Evolutionary conservation across 2,329 filamentous ascomycete genomes (phyloP), one percentile per base, ranked within the genome.

Genomic region (Beauveria bassiana): DNA sequence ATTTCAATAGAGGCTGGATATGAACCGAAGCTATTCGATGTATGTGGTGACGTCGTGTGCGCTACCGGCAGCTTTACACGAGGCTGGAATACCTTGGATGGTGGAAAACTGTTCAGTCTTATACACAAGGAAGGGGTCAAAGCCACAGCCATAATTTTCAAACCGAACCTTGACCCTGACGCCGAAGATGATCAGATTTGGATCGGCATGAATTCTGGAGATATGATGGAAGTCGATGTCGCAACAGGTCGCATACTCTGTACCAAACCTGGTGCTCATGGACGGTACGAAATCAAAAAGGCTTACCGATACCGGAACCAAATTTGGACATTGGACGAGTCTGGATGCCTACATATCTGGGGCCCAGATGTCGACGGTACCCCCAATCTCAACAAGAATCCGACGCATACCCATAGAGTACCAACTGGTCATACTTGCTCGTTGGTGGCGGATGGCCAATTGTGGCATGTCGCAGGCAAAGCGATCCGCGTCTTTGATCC

Each of bases 291-390:
- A 67, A 83, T 99, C 56, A 84, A 90, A 65, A 91, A 87, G 68
- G 96, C 99, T 47, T 89, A 91, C 70, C 86, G 95, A 45, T 89
- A 96, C 72, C 88, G 86, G 64, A 91, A 91, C 66, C 90, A 97
- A 69, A 84, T 99, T 72, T 99, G 95, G 95, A 93, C 93, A 0
- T 74, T 99, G 53, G 95, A 98, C 71, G 93, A 97, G 65, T 86
- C 89, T 52, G 95, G 95, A 12, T 90, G 89, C 51, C 77, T 99
- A 16, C 86, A 91, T 66, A 84, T 98, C 5, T 99, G 95, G 95
- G 86, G 85, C 1, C 87, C 93, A 4, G 90, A 92, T 68, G 75
- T 75, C 51, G 84, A 84, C 6, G 87, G 89, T 0, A 81, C 87
- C 31, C 92, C 93, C 1, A 93, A 86, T 64, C 75, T 98, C 34